phyloP scores from a whole-genome alignment of 176 grass and related monocot species.

The Miscanthus lutarioriparius region DNA sequence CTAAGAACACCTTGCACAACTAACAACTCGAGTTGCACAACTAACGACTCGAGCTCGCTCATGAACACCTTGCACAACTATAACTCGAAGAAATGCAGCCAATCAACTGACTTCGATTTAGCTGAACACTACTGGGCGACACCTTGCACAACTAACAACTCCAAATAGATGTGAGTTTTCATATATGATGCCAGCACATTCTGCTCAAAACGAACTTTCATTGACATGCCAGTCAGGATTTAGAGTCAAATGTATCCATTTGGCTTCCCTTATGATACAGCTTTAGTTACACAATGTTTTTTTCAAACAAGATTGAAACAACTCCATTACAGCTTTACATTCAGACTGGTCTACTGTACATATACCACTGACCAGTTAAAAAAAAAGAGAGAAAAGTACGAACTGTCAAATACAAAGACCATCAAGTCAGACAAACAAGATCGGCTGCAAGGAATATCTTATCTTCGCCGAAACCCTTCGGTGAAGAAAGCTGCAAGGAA shows the following conservation, averaged over 20 bases:
- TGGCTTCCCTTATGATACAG: background rate
- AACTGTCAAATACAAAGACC: background rate
- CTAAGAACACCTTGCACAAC: no score
- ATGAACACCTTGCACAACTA: no score
- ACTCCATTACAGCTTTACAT: background rate
- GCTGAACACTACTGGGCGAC: no score
- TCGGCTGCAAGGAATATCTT: background rate
- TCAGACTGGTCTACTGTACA: background rate
- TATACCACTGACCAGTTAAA: no score
- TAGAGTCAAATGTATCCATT: background rate
- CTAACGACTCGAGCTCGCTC: no score
- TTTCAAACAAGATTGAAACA: conserved; percentile 8
- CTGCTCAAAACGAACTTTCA: background rate
- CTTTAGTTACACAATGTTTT: background rate
- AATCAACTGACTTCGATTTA: no score
- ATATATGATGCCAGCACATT: no score
- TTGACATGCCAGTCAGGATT: background rate
- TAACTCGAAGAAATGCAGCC: no score
- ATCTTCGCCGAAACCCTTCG: conserved; percentile 1
- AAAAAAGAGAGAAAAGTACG: no score
- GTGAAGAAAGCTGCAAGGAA: conserved; percentile 65
- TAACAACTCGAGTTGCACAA: no score
- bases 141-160: no score
- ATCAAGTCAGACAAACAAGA: background rate
- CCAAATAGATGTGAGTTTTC: no score